Evolutionary conservation across 257 asterid genomes (phyloP), one percentile per base, ranked within the genome.

Genomic region (Solanum gracilifrons): DNA sequence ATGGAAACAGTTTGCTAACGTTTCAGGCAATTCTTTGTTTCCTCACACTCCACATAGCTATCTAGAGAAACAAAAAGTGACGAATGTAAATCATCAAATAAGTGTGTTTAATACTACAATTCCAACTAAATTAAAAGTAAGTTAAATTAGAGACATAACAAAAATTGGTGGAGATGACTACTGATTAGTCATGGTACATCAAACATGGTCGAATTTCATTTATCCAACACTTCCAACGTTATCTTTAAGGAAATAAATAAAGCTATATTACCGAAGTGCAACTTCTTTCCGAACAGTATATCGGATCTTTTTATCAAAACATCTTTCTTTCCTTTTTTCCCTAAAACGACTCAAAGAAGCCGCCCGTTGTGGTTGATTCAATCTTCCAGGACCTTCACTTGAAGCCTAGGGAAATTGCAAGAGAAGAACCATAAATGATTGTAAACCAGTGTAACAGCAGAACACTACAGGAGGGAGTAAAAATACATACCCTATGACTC

Each of bases 231-330:
- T 43, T 80, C 68, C 39, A 48, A 29, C 4, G 48, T 27, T 35
- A 60, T 7, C 3, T 16, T 29, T 7, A 29, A 43, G 82, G 18
- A 66, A 7, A 66, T 60, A 82, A 82, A 86, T 35, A 5, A 46
- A 43, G 18, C 1, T 46, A 20, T 29, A 75, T 51, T 87, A 91
- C 98, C 98, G 93, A 84, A 94, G 89, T 86, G 98, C 97, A 91
- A 94, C 98, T 91, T 94, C 98, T 90, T 95, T 95, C 80, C 94
- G 96, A 89, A 95, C 97, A 64, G 95, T 95, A 58, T 95, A 95
- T 27, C 98, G 97, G 80, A 95, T 95, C 89, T 94, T 95, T 92
- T 95, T 94, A 80, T 95, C 98, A 88, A 94, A 95, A 82, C 92
- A 93, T 27, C 98, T 94, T 60, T 94, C 98, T 91, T 95, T 95